These are phyloP conservation scores for Monilinia polystroma DNA, from an alignment of 2,329 filamentous ascomycete genomes.

Conservation along the genomic window DNA sequence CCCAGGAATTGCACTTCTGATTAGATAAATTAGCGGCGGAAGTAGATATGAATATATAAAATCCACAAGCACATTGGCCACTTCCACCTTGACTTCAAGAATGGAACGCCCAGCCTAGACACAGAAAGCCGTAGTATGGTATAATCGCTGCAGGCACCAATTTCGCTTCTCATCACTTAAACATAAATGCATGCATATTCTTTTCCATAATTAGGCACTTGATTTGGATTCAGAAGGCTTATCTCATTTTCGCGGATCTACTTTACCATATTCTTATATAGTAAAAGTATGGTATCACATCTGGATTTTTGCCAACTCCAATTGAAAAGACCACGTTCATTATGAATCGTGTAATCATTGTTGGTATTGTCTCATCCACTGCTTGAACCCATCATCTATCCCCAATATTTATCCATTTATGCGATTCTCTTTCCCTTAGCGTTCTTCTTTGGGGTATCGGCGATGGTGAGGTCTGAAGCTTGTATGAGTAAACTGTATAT, in stretches of 20 bases:
- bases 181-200: neutral
- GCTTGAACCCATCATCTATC: conserved; percentile 18
- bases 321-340: conserved; percentile 11
- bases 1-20: too few species aligned
- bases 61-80: neutral
- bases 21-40: too few species aligned
- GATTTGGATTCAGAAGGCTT: conserved; percentile 9
- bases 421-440: conserved; percentile 42
- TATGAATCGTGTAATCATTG: conserved; percentile 16
- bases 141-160: neutral
- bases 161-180: neutral
- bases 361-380: conserved; percentile 22
- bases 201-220: neutral
- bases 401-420: conserved; percentile 26
- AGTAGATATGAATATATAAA: neutral
- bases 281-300: conserved; percentile 17
- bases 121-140: neutral
- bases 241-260: conserved; percentile 10
- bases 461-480: conserved; percentile 54
- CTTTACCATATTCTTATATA: conserved; percentile 2
- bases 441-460: conserved; percentile 64
- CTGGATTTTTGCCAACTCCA: conserved; percentile 17
- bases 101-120: neutral
- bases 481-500: conserved; percentile 15
- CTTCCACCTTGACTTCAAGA: conserved; percentile 1